These are phyloP conservation scores for Sisymbrium irio DNA, from an alignment of 345 rosid species.

Conservation along the genomic window DNA sequence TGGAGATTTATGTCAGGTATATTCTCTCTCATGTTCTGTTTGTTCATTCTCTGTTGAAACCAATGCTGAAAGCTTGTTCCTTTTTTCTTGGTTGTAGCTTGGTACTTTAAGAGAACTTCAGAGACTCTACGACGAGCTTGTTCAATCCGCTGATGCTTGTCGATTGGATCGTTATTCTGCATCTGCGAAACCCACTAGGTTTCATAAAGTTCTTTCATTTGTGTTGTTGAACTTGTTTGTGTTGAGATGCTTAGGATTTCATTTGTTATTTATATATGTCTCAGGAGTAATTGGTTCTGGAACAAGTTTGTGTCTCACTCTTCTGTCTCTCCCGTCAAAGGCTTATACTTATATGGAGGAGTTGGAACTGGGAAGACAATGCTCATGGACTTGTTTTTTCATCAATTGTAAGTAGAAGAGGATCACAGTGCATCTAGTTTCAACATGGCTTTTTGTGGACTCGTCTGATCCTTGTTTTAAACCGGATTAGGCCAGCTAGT, in stretches of 20 bases:
- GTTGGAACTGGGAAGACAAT: slow-evolving; percentile 98
- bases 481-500: slow-evolving; percentile 54
- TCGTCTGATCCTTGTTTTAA: slow-evolving; percentile 16
- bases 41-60: neutral
- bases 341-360: slow-evolving; percentile 89
- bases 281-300: slow-evolving; percentile 94
- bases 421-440: neutral
- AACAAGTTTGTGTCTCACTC: slow-evolving; percentile 76
- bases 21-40: neutral
- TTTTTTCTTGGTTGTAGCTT: slow-evolving; percentile 42
- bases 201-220: neutral
- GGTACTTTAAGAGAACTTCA: slow-evolving; percentile 85
- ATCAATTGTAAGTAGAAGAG: slow-evolving; percentile 61
- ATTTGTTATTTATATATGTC: slow-evolving; percentile 18
- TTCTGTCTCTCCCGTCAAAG: slow-evolving; percentile 75
- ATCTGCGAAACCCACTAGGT: slow-evolving; percentile 73
- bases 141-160: slow-evolving; percentile 77
- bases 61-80: neutral
- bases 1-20: slow-evolving; percentile 87
- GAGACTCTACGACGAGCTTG: slow-evolving; percentile 85
- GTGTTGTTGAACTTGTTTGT: neutral
- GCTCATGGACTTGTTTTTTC: slow-evolving; percentile 93
- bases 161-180: slow-evolving; percentile 80
- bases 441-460: neutral
- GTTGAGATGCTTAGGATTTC: neutral